phyloP scores from a whole-genome alignment of 179 eudicot genomes.

The Drosera spatulata region DNA sequence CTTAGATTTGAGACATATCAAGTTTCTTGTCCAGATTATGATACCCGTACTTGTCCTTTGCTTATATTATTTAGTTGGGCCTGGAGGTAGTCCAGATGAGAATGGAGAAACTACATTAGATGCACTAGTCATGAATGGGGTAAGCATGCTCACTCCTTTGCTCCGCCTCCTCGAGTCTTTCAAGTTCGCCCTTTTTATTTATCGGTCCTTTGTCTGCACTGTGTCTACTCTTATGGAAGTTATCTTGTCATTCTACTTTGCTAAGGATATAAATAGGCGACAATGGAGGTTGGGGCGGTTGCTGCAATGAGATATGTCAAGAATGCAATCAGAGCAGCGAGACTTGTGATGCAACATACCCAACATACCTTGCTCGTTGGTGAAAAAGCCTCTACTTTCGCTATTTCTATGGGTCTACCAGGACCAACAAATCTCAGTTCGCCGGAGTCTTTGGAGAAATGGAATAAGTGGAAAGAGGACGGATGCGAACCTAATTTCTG shows the following conservation, averaged over 20 bases:
- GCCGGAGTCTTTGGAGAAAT: conserved; percentile 55
- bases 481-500: conserved; percentile 78
- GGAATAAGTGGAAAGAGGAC: conserved; percentile 69
- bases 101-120: conserved; percentile 90
- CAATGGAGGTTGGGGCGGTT: conserved; percentile 98
- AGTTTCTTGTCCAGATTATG: too few relatives aligned
- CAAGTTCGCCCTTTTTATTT: background rate
- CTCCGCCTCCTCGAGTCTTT: background rate
- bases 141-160: conserved; percentile 19
- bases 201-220: conserved; percentile 6
- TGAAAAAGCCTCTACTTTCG: conserved; percentile 78
- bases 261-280: conserved; percentile 62
- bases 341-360: conserved; percentile 76
- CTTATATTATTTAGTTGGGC: conserved; percentile 56
- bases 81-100: conserved; percentile 98
- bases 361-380: conserved; percentile 87
- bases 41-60: too few relatives aligned
- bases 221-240: background rate
- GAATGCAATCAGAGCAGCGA: conserved; percentile 79
- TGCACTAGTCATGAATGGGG: conserved; percentile 94
- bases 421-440: conserved; percentile 95
- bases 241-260: conserved; percentile 3
- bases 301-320: conserved; percentile 87
- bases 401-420: conserved; percentile 93
- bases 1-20: too few relatives aligned